Conservation (phyloP, 2,329 filamentous ascomycete genomes). For the Nothopassalora personata region DNA sequence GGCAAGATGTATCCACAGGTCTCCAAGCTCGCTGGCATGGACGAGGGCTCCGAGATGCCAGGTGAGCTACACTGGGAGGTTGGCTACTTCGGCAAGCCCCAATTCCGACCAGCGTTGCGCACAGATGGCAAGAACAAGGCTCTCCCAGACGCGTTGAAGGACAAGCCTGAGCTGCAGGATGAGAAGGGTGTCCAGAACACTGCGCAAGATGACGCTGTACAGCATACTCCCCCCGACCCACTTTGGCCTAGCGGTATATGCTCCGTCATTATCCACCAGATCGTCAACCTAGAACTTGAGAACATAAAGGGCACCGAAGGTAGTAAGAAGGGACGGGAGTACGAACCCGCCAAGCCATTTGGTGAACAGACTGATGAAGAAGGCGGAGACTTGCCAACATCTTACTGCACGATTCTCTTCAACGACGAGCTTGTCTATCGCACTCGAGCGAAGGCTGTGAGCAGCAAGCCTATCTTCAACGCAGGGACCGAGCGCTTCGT, state of each 20-base stretch:
- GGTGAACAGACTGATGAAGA: constrained; percentile 85
- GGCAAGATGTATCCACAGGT: constrained; percentile 88
- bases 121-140: constrained; percentile 80
- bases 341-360: constrained; percentile 76
- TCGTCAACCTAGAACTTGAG: constrained; percentile 87
- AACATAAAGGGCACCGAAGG: constrained; percentile 82
- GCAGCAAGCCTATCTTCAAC: constrained; percentile 94
- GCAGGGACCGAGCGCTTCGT: constrained; percentile 90
- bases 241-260: constrained; percentile 89
- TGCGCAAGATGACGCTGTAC: constrained; percentile 73
- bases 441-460: constrained; percentile 89
- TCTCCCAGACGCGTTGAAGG: constrained; percentile 66
- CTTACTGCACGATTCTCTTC: constrained; percentile 86
- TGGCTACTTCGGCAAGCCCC: constrained; percentile 87
- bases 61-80: constrained; percentile 95
- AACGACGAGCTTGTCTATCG: constrained; percentile 90
- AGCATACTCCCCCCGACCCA: constrained; percentile 89
- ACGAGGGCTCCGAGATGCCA: constrained; percentile 81
- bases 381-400: constrained; percentile 72
- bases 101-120: constrained; percentile 75
- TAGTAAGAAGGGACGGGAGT: constrained; percentile 78
- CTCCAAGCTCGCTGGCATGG: constrained; percentile 75
- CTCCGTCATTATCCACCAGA: constrained; percentile 84
- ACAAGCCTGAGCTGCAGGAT: constrained; percentile 74
- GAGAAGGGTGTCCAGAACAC: constrained; percentile 75